Conservation (phyloP, 106 monocot genomes). For the Chionographis japonica region DNA sequence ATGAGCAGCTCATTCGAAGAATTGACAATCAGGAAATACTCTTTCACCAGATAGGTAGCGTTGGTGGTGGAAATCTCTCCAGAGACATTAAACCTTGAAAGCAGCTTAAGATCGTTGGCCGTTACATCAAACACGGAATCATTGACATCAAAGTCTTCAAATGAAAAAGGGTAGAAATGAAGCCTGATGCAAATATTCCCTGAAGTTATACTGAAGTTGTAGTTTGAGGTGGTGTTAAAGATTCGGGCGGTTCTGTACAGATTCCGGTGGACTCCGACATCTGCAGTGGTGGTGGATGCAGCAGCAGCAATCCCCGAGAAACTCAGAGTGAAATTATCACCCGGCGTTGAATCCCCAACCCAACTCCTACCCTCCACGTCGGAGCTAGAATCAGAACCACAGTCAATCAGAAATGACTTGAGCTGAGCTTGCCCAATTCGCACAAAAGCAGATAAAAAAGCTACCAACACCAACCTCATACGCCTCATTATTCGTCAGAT, state of each 20-base stretch:
- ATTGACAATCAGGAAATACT: slow-evolving; percentile 43
- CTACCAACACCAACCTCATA: slow-evolving; percentile 9
- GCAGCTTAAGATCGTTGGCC: slow-evolving; percentile 38
- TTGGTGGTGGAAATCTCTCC: slow-evolving; percentile 45
- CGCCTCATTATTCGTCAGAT: slow-evolving; percentile 7
- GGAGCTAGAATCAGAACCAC: slow-evolving; percentile 55
- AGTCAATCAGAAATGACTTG: slow-evolving; percentile 42
- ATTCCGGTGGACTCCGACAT: slow-evolving; percentile 8
- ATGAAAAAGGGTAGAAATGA: slow-evolving; percentile 46
- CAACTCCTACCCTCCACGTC: slow-evolving; percentile 44
- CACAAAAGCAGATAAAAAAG: slow-evolving; percentile 1
- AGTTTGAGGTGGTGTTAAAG: slow-evolving; percentile 45
- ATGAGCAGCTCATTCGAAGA: slow-evolving; percentile 21
- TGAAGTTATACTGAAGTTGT: slow-evolving; percentile 34
- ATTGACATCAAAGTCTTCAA: slow-evolving; percentile 14
- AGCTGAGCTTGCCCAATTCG: slow-evolving; percentile 17
- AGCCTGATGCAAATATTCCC: slow-evolving; percentile 52
- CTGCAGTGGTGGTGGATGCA: neutral
- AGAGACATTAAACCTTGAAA: slow-evolving; percentile 42
- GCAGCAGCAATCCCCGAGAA: slow-evolving; percentile 22
- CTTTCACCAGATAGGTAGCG: slow-evolving; percentile 34
- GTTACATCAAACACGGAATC: slow-evolving; percentile 49
- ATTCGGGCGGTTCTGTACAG: slow-evolving; percentile 54
- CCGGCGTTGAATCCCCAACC: slow-evolving; percentile 37
- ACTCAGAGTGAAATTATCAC: slow-evolving; percentile 47